These are phyloP conservation scores for Chlorencoelia australis DNA, from an alignment of 2,329 filamentous ascomycete genomes.

Conservation along the genomic window DNA sequence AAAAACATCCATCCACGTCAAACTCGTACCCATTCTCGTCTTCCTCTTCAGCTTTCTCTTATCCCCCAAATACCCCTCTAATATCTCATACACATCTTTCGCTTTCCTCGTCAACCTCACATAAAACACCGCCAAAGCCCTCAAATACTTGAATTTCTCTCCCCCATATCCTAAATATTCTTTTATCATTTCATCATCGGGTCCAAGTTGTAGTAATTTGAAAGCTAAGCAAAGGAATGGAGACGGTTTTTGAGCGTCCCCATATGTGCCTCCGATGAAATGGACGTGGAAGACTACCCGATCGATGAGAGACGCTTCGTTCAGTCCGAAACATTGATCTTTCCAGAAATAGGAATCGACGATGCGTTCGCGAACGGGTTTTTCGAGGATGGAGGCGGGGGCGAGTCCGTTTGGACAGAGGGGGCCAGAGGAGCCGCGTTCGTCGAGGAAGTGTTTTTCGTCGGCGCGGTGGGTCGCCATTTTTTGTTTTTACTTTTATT, in stretches of 20 bases:
- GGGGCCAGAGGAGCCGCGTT: constrained; percentile 68
- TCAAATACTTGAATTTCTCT: constrained; percentile 74
- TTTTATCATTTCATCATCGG: constrained; percentile 64
- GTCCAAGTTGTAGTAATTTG: constrained; percentile 83
- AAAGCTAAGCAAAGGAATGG: constrained; percentile 92
- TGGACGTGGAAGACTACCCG: constrained; percentile 74
- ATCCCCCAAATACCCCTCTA: constrained; percentile 80
- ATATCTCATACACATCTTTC: constrained; percentile 65
- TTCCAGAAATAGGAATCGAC: constrained; percentile 96
- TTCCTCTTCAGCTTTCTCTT: constrained; percentile 72
- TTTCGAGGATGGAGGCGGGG: constrained; percentile 92
- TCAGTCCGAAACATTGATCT: constrained; percentile 94
- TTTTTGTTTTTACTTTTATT: too few species aligned
- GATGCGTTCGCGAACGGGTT: constrained; percentile 90
- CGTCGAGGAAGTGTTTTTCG: constrained; percentile 74
- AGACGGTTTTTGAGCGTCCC: constrained; percentile 73
- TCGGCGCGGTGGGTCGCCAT: constrained; percentile 61
- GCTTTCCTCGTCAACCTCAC: constrained; percentile 78
- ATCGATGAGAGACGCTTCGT: constrained; percentile 73
- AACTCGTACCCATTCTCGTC: constrained; percentile 59
- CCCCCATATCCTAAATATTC: constrained; percentile 73
- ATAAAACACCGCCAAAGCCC: constrained; percentile 86
- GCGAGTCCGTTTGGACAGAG: constrained; percentile 82
- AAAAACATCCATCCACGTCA: constrained; percentile 86
- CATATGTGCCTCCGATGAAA: constrained; percentile 83